Evolutionary conservation across 2,329 filamentous ascomycete genomes (phyloP), one percentile per base, ranked within the genome.

Genomic region (Trichoderma sp.): DNA sequence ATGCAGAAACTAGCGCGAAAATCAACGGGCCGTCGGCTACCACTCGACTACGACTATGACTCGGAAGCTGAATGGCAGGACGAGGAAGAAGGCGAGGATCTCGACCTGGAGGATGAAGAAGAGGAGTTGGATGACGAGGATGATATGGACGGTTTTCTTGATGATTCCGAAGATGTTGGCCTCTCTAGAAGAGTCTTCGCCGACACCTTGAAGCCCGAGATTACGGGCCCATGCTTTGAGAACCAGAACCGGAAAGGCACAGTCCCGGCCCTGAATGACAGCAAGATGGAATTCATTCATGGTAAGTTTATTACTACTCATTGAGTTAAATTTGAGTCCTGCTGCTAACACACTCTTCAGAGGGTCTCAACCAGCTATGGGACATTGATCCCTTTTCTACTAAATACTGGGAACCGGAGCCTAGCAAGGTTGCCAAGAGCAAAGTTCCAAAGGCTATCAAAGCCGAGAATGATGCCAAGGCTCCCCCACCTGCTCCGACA

Each of bases 11-110:
- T 90, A 7, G 87, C 88, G 72, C 79, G 88, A 77, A 82, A 88
- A 79, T 84, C 93, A 73, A 75, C 85, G 76, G 79, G 83, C 75
- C 80, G 86, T 73, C 81, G 84, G n/a, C 82, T 94, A 1, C 88
- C 90, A 6, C 86, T 92, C 4, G 86, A 93, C 76, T 97, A 97
- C 78, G 93, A 94, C 74, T 94, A 95, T 78, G 93, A 96, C 77
- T 95, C 93, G 3, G 93, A 97, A 79, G 92, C 89, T 6, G 93
- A 96, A 79, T 97, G 93, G 93, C 91, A 94, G 77, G 93, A 94
- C 71, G 87, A 91, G 73, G 88, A 83, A 71, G 88, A 83, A 68
- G 91, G 92, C 30, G 91, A 92, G 57, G 90, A 92, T 64, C 86
- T 93, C 15, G 87, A 91, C 3, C 84, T 91, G 30, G 91, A 92